Evolutionary conservation across 148 eudicot species (phyloP).

Genomic region (Salicornia ramosissima): DNA sequence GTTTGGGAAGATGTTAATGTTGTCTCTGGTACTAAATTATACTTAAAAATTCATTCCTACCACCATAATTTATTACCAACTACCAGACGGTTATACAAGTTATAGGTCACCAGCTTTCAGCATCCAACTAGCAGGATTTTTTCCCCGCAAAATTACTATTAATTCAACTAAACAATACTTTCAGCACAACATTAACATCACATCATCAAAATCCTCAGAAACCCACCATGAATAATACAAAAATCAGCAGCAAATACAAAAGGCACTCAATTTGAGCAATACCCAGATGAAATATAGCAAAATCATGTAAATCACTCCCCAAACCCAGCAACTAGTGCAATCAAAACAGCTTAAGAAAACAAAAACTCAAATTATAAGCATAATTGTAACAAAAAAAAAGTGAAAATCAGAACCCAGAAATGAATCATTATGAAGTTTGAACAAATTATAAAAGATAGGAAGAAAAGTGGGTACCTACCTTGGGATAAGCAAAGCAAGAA

Average conservation of each 20-base stretch:
- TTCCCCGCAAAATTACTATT: not conserved
- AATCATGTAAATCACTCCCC: not conserved
- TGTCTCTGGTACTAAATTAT: too few species aligned
- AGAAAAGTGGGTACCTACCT: conserved; percentile 36
- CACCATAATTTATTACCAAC: too few species aligned
- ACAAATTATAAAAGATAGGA: not conserved
- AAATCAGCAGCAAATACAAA: not conserved
- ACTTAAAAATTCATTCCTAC: too few species aligned
- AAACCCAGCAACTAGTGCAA: not conserved
- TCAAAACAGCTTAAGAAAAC: not conserved
- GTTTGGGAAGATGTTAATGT: too few species aligned
- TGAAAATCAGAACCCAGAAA: not conserved
- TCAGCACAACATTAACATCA: not conserved
- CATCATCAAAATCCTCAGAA: not conserved
- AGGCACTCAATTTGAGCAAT: not conserved
- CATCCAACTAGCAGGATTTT: not conserved
- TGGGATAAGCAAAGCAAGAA: conserved; percentile 38
- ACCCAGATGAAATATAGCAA: conserved; percentile 1
- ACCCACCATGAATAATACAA: not conserved
- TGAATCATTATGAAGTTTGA: not conserved
- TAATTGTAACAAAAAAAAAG: not conserved
- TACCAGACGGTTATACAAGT: too few species aligned
- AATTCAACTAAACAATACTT: not conserved
- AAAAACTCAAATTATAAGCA: not conserved
- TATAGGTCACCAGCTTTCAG: not conserved